Conservation (phyloP, 176 grass and related monocot genomes). For the Microstegium vimineum region DNA sequence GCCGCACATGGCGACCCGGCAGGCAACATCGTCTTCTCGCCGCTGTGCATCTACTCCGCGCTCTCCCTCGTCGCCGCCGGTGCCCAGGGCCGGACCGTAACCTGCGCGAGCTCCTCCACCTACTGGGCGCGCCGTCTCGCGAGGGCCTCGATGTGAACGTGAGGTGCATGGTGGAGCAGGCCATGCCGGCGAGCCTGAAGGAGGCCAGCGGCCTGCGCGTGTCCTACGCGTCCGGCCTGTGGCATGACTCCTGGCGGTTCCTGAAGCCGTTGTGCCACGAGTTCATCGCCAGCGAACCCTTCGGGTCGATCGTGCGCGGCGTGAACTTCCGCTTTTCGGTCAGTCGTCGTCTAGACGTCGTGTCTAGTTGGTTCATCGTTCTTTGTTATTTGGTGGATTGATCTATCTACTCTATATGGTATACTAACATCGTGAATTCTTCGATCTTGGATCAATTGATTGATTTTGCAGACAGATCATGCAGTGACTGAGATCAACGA, state of each 20-base stretch:
- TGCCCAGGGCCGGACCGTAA: neutral
- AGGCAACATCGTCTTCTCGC: slow-evolving; percentile 16
- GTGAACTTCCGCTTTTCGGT: neutral
- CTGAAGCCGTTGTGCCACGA: slow-evolving; percentile 17
- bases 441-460: neutral
- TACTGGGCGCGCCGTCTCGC: neutral
- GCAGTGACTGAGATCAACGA: neutral
- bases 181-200: neutral
- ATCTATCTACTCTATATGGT: too few relatives aligned
- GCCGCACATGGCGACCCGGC: neutral
- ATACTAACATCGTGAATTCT: too few relatives aligned
- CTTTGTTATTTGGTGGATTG: too few relatives aligned
- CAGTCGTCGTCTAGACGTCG: too few relatives aligned
- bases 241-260: neutral
- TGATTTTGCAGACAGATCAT: neutral
- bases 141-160: neutral
- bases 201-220: neutral
- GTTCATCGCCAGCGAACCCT: neutral
- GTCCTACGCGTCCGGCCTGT: slow-evolving; percentile 4
- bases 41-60: slow-evolving; percentile 11
- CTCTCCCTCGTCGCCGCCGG: neutral
- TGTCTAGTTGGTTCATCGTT: too few relatives aligned
- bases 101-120: neutral
- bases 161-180: neutral
- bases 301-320: neutral